Evolutionary conservation across 768 basidiomycete species (phyloP).

Genomic region (Tephrocybe rancida): DNA sequence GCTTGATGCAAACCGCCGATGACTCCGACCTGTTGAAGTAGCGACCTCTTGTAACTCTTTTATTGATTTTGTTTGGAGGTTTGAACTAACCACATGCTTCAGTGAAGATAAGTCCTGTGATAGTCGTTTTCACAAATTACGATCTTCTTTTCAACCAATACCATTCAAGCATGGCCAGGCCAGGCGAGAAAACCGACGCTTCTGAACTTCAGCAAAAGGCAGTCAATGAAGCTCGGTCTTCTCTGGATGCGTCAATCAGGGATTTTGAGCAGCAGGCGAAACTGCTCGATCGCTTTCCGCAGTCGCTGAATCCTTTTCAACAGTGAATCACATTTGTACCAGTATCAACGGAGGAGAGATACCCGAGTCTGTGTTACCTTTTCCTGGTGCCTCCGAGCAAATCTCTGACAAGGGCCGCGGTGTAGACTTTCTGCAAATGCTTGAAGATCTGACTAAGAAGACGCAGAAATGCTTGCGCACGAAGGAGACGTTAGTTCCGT

Average conservation of each 20-base stretch:
- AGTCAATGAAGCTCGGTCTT: not conserved
- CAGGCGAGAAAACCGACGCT: not conserved
- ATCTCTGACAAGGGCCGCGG: not conserved
- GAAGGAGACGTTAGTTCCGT: no score
- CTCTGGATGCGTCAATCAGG: not conserved
- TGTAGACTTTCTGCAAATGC: not conserved
- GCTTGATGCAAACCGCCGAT: no score
- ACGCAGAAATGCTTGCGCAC: not conserved
- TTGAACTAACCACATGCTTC: not conserved
- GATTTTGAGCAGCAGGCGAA: not conserved
- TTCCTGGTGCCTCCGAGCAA: no score
- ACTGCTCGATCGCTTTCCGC: no score
- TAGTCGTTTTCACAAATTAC: no score
- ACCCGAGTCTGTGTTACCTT: no score
- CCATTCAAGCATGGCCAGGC: not conserved
- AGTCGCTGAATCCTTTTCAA: not conserved
- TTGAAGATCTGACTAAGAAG: not conserved
- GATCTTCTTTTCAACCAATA: slow-evolving; percentile 3
- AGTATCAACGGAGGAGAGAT: no score
- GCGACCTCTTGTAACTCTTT: not conserved
- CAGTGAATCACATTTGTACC: not conserved
- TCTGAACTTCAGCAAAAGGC: not conserved
- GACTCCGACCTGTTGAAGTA: no score
- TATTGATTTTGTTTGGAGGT: not conserved
- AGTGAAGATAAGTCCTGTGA: slow-evolving; percentile 6